Percentiles rank a stretch among this genome's conserved stretches.
Evolutionary conservation across 495 filamentous ascomycete species (phyloP).

Genomic region (Aspergillus mulundensis): DNA sequence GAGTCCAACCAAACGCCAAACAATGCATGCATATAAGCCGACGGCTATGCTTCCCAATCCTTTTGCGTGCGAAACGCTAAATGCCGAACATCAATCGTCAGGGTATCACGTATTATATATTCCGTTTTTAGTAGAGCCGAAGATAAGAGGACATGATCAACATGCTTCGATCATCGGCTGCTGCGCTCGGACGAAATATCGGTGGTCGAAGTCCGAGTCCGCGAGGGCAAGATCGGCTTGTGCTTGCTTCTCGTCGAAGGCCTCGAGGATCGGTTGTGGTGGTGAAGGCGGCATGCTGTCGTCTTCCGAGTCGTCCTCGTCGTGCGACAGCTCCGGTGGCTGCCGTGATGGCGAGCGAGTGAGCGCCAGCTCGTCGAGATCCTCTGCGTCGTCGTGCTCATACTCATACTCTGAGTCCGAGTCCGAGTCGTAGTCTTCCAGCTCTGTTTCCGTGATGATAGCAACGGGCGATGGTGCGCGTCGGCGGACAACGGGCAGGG

Average conservation of each 20-base stretch:
- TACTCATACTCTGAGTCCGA: constrained; percentile 43
- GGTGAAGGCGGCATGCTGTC: constrained; percentile 84
- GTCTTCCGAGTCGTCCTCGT: constrained; percentile 65
- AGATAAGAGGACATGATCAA: constrained; percentile 27
- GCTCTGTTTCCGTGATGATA: constrained; percentile 38
- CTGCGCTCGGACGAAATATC: constrained; percentile 55
- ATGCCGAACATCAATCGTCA: constrained; percentile 2
- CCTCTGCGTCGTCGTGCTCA: constrained; percentile 65
- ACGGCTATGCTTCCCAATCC: background rate
- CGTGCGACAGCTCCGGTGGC: constrained; percentile 75
- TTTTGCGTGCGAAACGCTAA: background rate
- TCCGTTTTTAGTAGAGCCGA: too few relatives aligned
- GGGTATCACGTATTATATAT: constrained; percentile 13
- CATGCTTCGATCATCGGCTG: constrained; percentile 43
- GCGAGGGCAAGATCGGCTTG: constrained; percentile 47
- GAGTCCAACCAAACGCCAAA: constrained; percentile 5
- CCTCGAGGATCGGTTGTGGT: constrained; percentile 57
- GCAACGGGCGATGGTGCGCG: constrained; percentile 38
- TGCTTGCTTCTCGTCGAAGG: constrained; percentile 66
- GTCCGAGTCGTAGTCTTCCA: constrained; percentile 50
- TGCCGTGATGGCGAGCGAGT: constrained; percentile 69
- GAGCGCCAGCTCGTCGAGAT: constrained; percentile 62
- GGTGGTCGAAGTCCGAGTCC: constrained; percentile 50
- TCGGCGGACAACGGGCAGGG: constrained; percentile 25
- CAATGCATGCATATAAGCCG: background rate